Base-by-base conservation (phyloP, 2,329 filamentous ascomycete genomes). In the Beauveria sp. region DNA sequence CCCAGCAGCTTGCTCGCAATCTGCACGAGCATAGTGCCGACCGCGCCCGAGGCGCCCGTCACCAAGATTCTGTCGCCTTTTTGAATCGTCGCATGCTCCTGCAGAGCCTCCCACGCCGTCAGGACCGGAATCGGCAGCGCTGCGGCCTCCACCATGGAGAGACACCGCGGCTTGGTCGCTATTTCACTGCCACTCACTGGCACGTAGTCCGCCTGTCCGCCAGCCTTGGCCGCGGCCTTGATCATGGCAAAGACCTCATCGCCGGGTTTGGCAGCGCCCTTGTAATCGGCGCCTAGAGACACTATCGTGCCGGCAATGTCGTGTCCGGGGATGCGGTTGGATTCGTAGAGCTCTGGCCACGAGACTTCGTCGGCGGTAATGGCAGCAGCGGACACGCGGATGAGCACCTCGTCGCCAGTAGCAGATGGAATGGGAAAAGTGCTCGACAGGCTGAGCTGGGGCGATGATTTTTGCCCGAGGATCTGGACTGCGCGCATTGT, bases 401-500 rank as follows among this genome's bases (percentile, higher is more conserved):
- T 61, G 6, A 75, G 68, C 1, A 75, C 64, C 0, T 70, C 62
- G 1, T 61, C 22, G 1, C 47, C 55, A 7, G 47, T 43, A 0
- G 28, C 5, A 0, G 24, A 4, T 0, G 71, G 71, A 0, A 53
- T 64, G 2, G 69, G 47, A 2, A 70, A 34, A 0, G 63, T 56
- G 0, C 51, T 7, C 16, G 58, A 66, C 46, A 64, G 59, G 18
- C 26, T 57, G 22, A 73, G 57, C 0, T 62, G 40, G 2, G 67
- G 68, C 28, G 63, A 62, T 0, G 57, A 59, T 1, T 61, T 64
- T n/a, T 65, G 63, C 22, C 71, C 71, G 0, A 69, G 54, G 28
- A 75, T 63, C 46, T 73, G 69, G 18, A 75, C 63, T 8, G 72
- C 72, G 47, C 69, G 72, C 73, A 75, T 75, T 14, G n/a, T 63